A percentile compares a stretch with the other conserved stretches of the same genome.
phyloP scores from a whole-genome alignment of 345 rosid species.

The Bretschneidera sinensis region DNA sequence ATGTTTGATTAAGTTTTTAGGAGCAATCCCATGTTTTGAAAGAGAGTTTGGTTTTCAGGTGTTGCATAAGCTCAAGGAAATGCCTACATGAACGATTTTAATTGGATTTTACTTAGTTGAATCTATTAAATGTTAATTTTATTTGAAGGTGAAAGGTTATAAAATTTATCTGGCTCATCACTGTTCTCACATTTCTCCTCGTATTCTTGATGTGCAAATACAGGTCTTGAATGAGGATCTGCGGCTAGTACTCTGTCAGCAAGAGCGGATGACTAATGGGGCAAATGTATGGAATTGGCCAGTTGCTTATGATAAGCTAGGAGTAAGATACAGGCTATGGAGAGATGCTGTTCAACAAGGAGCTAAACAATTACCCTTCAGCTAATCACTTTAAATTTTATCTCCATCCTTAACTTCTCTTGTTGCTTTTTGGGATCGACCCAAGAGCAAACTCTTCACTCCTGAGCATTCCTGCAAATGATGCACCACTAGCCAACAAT shows the following conservation, averaged over 20 bases:
- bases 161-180: too few species aligned
- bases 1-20: too few species aligned
- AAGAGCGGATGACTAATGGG: conserved; percentile 86
- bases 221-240: conserved; percentile 96
- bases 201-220: not conserved
- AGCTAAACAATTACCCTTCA: conserved; percentile 58
- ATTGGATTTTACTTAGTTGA: not conserved
- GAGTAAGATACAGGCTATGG: conserved; percentile 92
- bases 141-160: too few species aligned
- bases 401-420: conserved; percentile 9
- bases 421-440: conserved; percentile 7
- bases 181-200: not conserved
- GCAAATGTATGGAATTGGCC: conserved; percentile 91
- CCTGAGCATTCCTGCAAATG: not conserved
- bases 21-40: too few species aligned
- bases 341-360: conserved; percentile 72
- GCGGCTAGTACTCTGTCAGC: conserved; percentile 84
- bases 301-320: conserved; percentile 87
- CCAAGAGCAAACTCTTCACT: not conserved
- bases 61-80: too few species aligned
- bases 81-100: too few species aligned
- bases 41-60: too few species aligned
- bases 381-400: conserved; percentile 25
- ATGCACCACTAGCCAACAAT: not conserved
- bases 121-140: too few species aligned